Percentiles rank a stretch among this genome's conserved stretches.
These are phyloP conservation scores for Tarenaya hassleriana DNA, from an alignment of 345 rosid genomes.

Conservation along the genomic window DNA sequence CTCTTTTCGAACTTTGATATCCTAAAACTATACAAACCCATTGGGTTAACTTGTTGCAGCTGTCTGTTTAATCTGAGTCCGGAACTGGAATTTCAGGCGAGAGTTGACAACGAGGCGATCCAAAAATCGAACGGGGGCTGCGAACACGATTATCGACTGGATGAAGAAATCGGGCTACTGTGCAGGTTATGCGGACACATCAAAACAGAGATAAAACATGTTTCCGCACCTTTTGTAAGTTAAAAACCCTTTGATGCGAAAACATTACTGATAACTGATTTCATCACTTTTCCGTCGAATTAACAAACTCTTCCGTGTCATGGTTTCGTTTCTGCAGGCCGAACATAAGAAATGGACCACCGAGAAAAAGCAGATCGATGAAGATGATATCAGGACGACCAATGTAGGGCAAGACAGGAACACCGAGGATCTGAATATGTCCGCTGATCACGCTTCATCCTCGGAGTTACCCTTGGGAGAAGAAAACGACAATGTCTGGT, in stretches of 20 bases:
- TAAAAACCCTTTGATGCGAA: slow-evolving; percentile 16
- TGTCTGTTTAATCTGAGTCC: too few species aligned
- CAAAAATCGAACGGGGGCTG: slow-evolving; percentile 41
- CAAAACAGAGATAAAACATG: slow-evolving; percentile 63
- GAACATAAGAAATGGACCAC: slow-evolving; percentile 36
- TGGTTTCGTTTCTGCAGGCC: slow-evolving; percentile 29
- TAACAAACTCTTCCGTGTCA: too few species aligned
- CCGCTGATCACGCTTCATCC: slow-evolving; percentile 24
- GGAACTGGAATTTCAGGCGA: slow-evolving; percentile 33
- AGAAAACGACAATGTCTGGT: slow-evolving; percentile 71
- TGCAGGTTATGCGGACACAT: slow-evolving; percentile 68
- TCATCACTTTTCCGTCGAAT: too few species aligned
- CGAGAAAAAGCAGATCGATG: slow-evolving; percentile 30
- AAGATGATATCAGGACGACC: slow-evolving; percentile 33
- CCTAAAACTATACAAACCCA: background rate
- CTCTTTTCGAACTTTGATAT: background rate
- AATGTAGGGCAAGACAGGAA: slow-evolving; percentile 29
- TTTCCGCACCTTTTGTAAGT: slow-evolving; percentile 87
- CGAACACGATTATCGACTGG: slow-evolving; percentile 50
- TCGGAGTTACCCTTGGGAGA: slow-evolving; percentile 29
- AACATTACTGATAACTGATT: too few species aligned
- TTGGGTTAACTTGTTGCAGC: background rate
- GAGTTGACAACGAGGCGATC: slow-evolving; percentile 32
- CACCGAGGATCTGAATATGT: slow-evolving; percentile 26
- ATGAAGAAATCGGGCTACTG: slow-evolving; percentile 76